These are phyloP conservation scores for Penicillium daleae DNA, from an alignment of 495 filamentous ascomycete species.

Conservation along the genomic window DNA sequence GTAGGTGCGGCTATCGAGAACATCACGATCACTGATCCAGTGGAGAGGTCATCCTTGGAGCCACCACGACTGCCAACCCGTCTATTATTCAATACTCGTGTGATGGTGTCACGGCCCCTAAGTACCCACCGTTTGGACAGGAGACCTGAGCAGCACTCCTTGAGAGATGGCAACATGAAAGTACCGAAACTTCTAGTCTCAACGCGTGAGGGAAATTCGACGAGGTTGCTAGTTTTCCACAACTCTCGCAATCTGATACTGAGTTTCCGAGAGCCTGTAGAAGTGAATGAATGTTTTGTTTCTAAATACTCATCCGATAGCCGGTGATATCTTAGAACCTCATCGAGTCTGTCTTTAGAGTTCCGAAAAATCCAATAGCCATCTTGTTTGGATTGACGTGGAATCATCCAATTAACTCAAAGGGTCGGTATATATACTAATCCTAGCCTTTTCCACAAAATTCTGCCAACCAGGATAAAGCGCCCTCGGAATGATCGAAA, in stretches of 20 bases:
- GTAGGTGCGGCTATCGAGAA: too few species aligned
- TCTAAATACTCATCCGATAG: not conserved
- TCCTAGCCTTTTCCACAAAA: not conserved
- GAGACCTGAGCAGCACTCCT: too few species aligned
- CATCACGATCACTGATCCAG: too few species aligned
- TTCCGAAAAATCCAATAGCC: too few species aligned
- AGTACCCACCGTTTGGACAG: too few species aligned
- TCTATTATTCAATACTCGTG: too few species aligned
- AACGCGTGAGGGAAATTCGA: not conserved
- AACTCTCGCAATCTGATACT: too few species aligned
- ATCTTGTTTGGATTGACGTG: too few species aligned
- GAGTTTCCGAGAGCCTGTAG: not conserved
- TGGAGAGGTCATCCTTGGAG: too few species aligned
- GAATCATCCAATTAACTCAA: not conserved
- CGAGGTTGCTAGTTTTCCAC: not conserved
- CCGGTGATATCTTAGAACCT: not conserved
- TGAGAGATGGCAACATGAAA: too few species aligned
- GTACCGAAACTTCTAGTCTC: not conserved
- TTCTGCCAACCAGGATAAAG: not conserved
- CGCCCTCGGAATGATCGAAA: slow-evolving; percentile 1
- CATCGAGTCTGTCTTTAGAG: not conserved
- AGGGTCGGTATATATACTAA: not conserved
- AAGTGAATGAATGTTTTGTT: not conserved
- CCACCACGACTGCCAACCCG: too few species aligned
- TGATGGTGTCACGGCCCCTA: too few species aligned